Conservation (phyloP, 352 stramenopile species). For the Globisporangium middletonii region DNA sequence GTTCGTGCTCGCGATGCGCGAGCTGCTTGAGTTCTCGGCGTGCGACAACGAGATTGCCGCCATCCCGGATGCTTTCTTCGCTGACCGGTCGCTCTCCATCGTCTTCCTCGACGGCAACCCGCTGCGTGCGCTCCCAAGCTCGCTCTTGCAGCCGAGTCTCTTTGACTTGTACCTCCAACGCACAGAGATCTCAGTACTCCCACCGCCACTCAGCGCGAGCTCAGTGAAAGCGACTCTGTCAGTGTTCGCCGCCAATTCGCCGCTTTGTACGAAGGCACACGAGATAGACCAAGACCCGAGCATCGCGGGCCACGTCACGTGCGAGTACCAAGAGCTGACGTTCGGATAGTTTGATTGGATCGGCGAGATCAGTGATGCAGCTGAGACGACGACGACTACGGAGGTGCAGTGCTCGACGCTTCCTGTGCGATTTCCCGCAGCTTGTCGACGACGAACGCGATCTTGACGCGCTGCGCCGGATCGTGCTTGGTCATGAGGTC, state of each 20-base stretch:
- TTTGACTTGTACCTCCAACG: constrained; percentile 10
- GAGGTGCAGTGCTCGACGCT: no score
- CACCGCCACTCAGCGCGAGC: not conserved
- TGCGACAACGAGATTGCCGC: constrained; percentile 5
- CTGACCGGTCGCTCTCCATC: not conserved
- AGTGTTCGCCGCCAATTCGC: not conserved
- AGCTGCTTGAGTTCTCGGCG: constrained; percentile 5
- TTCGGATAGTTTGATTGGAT: not conserved
- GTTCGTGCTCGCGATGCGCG: constrained; percentile 4
- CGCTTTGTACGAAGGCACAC: not conserved
- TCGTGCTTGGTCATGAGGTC: no score
- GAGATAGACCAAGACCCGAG: not conserved
- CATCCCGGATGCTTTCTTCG: constrained; percentile 1
- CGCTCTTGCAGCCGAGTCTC: constrained; percentile 8
- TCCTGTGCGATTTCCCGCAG: no score
- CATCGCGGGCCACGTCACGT: not conserved
- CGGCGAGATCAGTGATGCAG: not conserved
- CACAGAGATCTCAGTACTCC: not conserved
- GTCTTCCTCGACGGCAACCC: constrained; percentile 9
- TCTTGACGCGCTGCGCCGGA: no score
- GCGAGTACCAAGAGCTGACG: not conserved
- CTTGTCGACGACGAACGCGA: no score
- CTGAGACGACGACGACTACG: no score
- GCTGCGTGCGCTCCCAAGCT: not conserved
- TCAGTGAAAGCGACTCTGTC: not conserved